phyloP scores from a whole-genome alignment of 306 rosid genomes.

The Spatholobus suberectus region DNA sequence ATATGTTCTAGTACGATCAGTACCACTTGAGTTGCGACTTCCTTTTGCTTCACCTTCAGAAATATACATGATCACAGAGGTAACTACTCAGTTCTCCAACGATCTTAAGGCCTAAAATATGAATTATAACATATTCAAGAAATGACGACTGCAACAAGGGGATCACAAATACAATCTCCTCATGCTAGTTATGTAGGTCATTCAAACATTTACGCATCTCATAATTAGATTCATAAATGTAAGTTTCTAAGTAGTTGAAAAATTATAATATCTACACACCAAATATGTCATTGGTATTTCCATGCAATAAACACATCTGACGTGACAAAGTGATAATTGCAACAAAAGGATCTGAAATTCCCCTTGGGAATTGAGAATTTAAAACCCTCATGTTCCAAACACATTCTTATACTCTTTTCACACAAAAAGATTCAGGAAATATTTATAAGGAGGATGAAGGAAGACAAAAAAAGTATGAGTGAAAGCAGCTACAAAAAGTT shows the following conservation, averaged over 20 bases:
- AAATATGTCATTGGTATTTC: not conserved
- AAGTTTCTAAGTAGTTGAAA: not conserved
- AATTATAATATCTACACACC: not conserved
- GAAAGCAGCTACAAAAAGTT: not conserved
- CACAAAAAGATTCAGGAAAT: not conserved
- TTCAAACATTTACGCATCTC: not conserved
- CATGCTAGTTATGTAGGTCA: not conserved
- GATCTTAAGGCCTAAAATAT: slow-evolving; percentile 24
- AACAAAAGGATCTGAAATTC: not conserved
- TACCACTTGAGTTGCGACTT: slow-evolving; percentile 40
- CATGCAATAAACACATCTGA: not conserved
- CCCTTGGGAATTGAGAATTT: not conserved
- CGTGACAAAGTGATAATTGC: not conserved
- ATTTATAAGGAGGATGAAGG: not conserved
- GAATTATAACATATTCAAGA: slow-evolving; percentile 30
- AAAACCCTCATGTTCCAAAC: not conserved
- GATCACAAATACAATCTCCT: not conserved
- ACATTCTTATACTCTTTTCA: not conserved
- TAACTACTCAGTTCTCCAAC: slow-evolving; percentile 34
- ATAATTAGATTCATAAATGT: not conserved
- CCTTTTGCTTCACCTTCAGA: slow-evolving; percentile 61
- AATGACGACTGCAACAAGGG: not conserved
- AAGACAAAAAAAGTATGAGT: not conserved
- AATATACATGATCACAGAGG: slow-evolving; percentile 15
- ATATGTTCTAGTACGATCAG: slow-evolving; percentile 74